Percentiles rank a stretch among this genome's conserved stretches.
phyloP scores from a whole-genome alignment of 2,329 filamentous ascomycete genomes.

The Lasiodiplodia hormozganensis region DNA sequence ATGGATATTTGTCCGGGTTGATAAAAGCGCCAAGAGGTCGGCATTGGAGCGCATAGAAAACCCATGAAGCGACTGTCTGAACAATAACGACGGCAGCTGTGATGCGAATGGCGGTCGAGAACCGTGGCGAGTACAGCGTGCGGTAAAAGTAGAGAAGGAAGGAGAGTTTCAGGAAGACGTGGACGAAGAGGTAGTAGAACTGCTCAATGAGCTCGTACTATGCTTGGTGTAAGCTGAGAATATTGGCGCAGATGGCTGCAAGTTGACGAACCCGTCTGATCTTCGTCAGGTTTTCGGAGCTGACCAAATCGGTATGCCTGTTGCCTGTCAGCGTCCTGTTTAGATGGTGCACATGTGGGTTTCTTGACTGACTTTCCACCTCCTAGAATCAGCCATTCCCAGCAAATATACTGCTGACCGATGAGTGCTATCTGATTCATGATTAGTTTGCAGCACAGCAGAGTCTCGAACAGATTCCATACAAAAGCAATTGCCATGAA shows the following conservation, averaged over 20 bases:
- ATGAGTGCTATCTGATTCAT: background rate
- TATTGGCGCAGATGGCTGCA: too few species aligned
- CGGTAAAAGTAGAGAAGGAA: slow-evolving; percentile 25
- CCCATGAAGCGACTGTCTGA: background rate
- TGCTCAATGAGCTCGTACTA: slow-evolving; percentile 24
- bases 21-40: slow-evolving; percentile 13
- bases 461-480: background rate
- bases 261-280: background rate
- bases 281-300: background rate
- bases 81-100: background rate
- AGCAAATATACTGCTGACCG: slow-evolving; percentile 11
- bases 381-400: slow-evolving; percentile 5
- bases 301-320: background rate
- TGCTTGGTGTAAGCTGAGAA: background rate
- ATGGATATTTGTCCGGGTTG: slow-evolving; percentile 5
- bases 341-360: background rate
- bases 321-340: background rate
- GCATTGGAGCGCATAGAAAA: slow-evolving; percentile 22
- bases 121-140: background rate
- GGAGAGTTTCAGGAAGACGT: slow-evolving; percentile 24
- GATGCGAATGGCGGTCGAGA: slow-evolving; percentile 2
- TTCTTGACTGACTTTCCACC: slow-evolving; percentile 15
- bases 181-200: slow-evolving; percentile 20
- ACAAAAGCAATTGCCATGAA: slow-evolving; percentile 21
- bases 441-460: background rate